phyloP scores from a whole-genome alignment of 2,329 filamentous ascomycete genomes.

The Ascochyta rabiei region DNA sequence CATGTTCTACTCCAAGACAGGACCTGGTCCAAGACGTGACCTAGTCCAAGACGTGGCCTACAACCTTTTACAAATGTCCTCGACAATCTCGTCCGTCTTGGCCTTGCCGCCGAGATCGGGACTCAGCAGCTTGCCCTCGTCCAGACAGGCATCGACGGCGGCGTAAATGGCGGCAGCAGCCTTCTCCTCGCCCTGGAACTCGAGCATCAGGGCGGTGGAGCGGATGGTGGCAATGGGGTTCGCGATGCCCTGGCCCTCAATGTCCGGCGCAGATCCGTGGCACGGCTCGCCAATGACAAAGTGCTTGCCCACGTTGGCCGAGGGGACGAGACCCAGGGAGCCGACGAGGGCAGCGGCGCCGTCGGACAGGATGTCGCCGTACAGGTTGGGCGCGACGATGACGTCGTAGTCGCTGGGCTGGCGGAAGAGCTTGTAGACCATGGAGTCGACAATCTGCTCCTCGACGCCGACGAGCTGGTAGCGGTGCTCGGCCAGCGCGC shows the following conservation, averaged over 20 bases:
- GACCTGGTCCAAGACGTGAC: no score
- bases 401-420: conserved; percentile 96
- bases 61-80: conserved; percentile 65
- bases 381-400: conserved; percentile 95
- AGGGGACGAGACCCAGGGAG: conserved; percentile 88
- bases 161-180: conserved; percentile 90
- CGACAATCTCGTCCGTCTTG: conserved; percentile 82
- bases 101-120: conserved; percentile 91
- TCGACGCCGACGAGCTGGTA: conserved; percentile 74
- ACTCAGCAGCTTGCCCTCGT: conserved; percentile 79
- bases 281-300: conserved; percentile 98
- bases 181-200: conserved; percentile 86
- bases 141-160: conserved; percentile 88
- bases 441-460: conserved; percentile 98
- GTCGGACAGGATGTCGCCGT: conserved; percentile 96
- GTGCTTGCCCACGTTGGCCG: conserved; percentile 89
- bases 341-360: conserved; percentile 93
- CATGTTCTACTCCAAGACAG: no score
- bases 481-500: conserved; percentile 68
- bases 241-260: conserved; percentile 88
- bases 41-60: no score
- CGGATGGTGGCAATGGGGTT: conserved; percentile 96
- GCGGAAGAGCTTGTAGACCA: conserved; percentile 99
- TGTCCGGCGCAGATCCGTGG: conserved; percentile 95
- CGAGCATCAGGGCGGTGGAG: conserved; percentile 91